These are phyloP conservation scores for Microthyrium microscopicum DNA, from an alignment of 2,329 filamentous ascomycete genomes.

Conservation along the genomic window DNA sequence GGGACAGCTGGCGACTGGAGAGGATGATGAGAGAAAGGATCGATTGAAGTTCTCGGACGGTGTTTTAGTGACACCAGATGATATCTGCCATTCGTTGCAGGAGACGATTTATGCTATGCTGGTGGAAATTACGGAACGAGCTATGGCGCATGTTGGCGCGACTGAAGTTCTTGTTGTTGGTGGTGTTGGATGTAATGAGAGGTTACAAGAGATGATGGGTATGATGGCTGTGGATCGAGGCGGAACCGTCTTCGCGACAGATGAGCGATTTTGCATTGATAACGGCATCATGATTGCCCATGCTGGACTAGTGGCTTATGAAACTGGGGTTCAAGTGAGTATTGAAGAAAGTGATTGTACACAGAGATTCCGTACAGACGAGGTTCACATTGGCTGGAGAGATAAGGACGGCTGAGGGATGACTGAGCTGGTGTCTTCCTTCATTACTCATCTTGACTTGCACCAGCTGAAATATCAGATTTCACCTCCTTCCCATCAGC, in stretches of 20 bases:
- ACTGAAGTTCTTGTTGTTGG: conserved; percentile 87
- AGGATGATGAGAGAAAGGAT: conserved; percentile 18
- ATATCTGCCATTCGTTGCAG: conserved; percentile 87
- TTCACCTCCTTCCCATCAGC: no score
- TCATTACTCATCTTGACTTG: no score
- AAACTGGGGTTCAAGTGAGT: conserved; percentile 38
- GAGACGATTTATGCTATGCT: conserved; percentile 95
- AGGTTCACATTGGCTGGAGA: conserved; percentile 33
- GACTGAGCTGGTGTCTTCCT: no score
- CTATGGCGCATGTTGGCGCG: conserved; percentile 93
- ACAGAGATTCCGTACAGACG: conserved; percentile 33
- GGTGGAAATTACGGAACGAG: conserved; percentile 93
- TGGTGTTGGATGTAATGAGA: conserved; percentile 87
- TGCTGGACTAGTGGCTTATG: conserved; percentile 72
- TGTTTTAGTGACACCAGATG: conserved; percentile 54
- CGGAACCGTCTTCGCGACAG: conserved; percentile 83
- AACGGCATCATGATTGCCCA: conserved; percentile 99
- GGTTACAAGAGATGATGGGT: conserved; percentile 96
- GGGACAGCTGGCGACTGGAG: conserved; percentile 36
- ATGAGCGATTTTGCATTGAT: conserved; percentile 96
- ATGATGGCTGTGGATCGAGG: conserved; percentile 79
- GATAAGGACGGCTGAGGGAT: conserved; percentile 14
- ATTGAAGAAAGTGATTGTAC: conserved; percentile 17
- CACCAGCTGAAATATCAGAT: no score
- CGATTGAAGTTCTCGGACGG: conserved; percentile 28